Conservation (phyloP, 768 basidiomycete genomes). For the Lactarius quietus region DNA sequence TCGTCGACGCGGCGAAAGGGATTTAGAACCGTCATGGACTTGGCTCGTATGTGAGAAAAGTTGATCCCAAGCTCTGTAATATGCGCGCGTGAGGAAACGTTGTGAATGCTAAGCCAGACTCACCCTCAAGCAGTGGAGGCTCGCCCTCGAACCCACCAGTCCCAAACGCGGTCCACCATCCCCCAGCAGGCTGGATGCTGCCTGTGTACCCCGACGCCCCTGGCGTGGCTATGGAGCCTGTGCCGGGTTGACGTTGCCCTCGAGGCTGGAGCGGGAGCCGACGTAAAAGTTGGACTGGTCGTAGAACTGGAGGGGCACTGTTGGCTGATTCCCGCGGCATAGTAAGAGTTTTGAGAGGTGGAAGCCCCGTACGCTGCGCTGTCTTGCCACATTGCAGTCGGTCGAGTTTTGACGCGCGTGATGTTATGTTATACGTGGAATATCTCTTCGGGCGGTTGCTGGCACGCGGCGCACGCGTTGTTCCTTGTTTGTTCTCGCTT, state of each 20-base stretch:
- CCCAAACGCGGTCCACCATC: conserved; percentile 96
- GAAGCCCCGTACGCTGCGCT: conserved; percentile 54
- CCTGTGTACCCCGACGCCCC: conserved; percentile 57
- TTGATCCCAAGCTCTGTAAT: conserved; percentile 91
- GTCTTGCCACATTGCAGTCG: conserved; percentile 70
- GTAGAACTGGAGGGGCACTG: conserved; percentile 73
- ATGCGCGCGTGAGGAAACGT: conserved; percentile 3
- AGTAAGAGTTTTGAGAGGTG: conserved; percentile 59
- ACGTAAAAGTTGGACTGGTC: conserved; percentile 61
- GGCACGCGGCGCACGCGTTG: background rate
- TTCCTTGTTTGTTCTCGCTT: background rate
- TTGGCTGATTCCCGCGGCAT: conserved; percentile 44
- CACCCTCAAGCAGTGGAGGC: conserved; percentile 92
- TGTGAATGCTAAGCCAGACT: conserved; percentile 25
- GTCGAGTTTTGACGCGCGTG: conserved; percentile 10
- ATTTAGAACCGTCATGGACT: conserved; percentile 94
- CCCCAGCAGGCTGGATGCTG: conserved; percentile 66
- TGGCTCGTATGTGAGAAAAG: conserved; percentile 91
- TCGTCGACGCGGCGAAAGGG: conserved; percentile 81
- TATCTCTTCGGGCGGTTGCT: background rate
- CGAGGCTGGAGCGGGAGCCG: conserved; percentile 71
- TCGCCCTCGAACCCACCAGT: conserved; percentile 96
- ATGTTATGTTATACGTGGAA: conserved; percentile 5
- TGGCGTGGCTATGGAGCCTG: conserved; percentile 50
- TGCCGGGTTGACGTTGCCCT: conserved; percentile 53